Conservation (phyloP, 2,329 filamentous ascomycete species). For the Biscogniauxia mediterranea region DNA sequence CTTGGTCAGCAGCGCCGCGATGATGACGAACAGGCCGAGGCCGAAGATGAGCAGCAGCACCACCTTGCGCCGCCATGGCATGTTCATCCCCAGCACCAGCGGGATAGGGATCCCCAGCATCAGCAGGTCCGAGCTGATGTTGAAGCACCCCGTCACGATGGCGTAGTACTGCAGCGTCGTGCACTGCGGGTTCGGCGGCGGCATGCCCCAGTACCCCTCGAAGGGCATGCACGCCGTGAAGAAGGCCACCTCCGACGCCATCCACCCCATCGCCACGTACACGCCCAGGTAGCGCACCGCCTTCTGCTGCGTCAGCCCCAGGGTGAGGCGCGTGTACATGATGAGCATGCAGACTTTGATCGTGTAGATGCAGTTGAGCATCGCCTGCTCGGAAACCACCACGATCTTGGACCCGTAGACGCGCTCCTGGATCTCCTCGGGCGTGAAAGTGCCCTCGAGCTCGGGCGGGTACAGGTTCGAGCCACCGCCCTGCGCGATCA, state of each 20-base stretch:
- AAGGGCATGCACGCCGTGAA: constrained; percentile 48
- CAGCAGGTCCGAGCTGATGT: constrained; percentile 45
- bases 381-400: constrained; percentile 42
- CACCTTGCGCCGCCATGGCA: constrained; percentile 44
- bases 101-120: constrained; percentile 49
- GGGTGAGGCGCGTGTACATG: constrained; percentile 42
- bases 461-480: constrained; percentile 32
- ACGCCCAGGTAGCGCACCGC: constrained; percentile 37
- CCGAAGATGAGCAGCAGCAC: constrained; percentile 47
- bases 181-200: constrained; percentile 45
- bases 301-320: constrained; percentile 32
- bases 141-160: constrained; percentile 47
- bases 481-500: constrained; percentile 10
- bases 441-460: constrained; percentile 34
- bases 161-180: constrained; percentile 45
- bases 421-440: constrained; percentile 38
- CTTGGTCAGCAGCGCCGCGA: constrained; percentile 43
- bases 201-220: constrained; percentile 46
- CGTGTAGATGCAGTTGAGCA: constrained; percentile 31
- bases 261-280: constrained; percentile 42
- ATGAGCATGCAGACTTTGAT: constrained; percentile 45
- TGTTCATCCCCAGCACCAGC: constrained; percentile 40
- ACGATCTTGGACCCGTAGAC: constrained; percentile 44
- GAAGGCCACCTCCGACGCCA: constrained; percentile 43
- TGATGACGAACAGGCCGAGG: constrained; percentile 48